These are phyloP conservation scores for Penicillium silybi DNA, from an alignment of 495 filamentous ascomycete species.

Conservation along the genomic window DNA sequence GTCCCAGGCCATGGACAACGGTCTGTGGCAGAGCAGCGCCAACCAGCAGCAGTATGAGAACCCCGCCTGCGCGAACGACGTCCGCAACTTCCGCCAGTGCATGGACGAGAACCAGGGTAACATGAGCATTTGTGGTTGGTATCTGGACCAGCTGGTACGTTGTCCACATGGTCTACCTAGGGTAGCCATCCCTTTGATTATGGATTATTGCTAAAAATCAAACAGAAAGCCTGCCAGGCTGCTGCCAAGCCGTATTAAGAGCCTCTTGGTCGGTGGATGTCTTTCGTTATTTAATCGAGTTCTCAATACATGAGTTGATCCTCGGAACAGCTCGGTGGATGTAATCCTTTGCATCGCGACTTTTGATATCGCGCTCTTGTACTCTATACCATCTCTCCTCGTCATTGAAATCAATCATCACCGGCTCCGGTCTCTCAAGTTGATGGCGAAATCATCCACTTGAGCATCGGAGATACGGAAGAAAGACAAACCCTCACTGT, in stretches of 20 bases:
- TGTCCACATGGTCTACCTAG: not conserved
- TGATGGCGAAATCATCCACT: slow-evolving; percentile 6
- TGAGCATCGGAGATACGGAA: not conserved
- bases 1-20: slow-evolving; percentile 44
- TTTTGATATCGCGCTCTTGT: slow-evolving; percentile 22
- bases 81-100: slow-evolving; percentile 85
- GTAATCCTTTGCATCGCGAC: slow-evolving; percentile 19
- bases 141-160: slow-evolving; percentile 83
- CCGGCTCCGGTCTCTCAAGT: not conserved
- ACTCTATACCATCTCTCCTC: slow-evolving; percentile 31
- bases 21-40: slow-evolving; percentile 53
- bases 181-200: not conserved
- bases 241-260: slow-evolving; percentile 81
- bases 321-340: not conserved
- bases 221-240: slow-evolving; percentile 85
- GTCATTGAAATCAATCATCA: slow-evolving; percentile 10
- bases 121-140: slow-evolving; percentile 96
- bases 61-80: slow-evolving; percentile 70
- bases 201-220: slow-evolving; percentile 21
- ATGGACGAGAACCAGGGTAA: slow-evolving; percentile 91
- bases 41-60: slow-evolving; percentile 42
- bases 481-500: not conserved
- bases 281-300: not conserved
- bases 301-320: not conserved
- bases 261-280: not conserved